These are phyloP conservation scores for Penicillium cinerascens DNA, from an alignment of 495 filamentous ascomycete genomes.

Conservation along the genomic window DNA sequence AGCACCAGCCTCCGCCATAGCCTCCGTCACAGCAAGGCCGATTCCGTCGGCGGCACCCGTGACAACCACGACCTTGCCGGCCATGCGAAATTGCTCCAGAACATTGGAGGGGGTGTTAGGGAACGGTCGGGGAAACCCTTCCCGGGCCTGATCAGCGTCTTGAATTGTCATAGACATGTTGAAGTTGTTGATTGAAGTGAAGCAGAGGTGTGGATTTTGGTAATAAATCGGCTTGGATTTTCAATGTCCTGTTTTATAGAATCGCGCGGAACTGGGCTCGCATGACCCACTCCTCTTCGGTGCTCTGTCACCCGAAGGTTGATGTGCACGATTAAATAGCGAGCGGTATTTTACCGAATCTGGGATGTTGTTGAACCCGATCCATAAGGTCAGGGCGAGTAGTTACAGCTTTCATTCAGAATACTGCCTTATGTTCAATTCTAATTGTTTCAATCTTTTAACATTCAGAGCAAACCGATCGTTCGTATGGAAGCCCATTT, in stretches of 20 bases:
- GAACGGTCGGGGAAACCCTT: slow-evolving; percentile 39
- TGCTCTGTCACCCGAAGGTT: not conserved
- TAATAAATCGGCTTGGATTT: not conserved
- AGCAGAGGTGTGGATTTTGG: not conserved
- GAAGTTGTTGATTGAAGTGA: not conserved
- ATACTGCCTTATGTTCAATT: too few species aligned
- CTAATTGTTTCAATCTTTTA: too few species aligned
- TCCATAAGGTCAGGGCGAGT: too few species aligned
- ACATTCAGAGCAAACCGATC: too few species aligned
- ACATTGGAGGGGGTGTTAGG: slow-evolving; percentile 42
- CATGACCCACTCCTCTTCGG: not conserved
- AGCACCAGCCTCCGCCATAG: slow-evolving; percentile 34
- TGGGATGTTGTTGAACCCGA: too few species aligned
- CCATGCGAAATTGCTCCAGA: slow-evolving; percentile 40
- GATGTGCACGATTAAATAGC: too few species aligned
- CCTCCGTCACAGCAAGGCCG: slow-evolving; percentile 31
- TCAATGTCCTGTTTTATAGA: not conserved
- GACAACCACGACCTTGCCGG: slow-evolving; percentile 36
- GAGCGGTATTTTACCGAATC: too few species aligned
- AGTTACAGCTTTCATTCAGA: too few species aligned
- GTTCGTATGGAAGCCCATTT: too few species aligned
- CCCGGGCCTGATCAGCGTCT: slow-evolving; percentile 31
- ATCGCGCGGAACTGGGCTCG: not conserved
- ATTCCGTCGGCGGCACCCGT: slow-evolving; percentile 38
- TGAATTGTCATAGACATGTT: slow-evolving; percentile 49